Base-by-base conservation (phyloP, 2,329 filamentous ascomycete genomes). In the Diaporthe sp. region DNA sequence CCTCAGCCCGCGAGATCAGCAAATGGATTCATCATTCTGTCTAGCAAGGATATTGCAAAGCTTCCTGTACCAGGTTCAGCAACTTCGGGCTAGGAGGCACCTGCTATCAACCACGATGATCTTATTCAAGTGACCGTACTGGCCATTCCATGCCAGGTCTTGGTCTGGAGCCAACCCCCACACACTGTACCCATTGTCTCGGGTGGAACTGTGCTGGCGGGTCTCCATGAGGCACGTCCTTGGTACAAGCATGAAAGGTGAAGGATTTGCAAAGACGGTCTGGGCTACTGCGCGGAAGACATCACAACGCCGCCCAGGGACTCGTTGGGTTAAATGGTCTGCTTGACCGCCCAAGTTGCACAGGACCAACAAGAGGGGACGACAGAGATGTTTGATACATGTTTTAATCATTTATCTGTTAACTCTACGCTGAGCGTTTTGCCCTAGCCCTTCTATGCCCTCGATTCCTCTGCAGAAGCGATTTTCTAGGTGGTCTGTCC, bases 391-490 rank as follows among this genome's bases (percentile, higher is more conserved):
- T 27, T 51, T 51, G 63, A 37, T 53, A 66, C 44, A 66, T 51
- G 8, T 27, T 66, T 51, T 66, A 15, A 35, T 66, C 63, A 66
- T 66, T 66, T 51, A 51, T 66, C 44, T 37, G 44, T 37, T 51
- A 51, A 27, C 0, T 51, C 37, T 51, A 66, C n/a, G 63, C 63
- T 51, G 47, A 22, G 63, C 63, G 63, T 51, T 50, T 19, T 66
- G 44, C 63, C 44, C 61, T 66, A 66, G 30, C 42, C 42, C 13
- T 66, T 47, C 61, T 66, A 66, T 66, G 44, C 63, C 63, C 63
- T 27, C 63, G 13, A 32, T 51, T 39, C 22, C 30, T 66, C 63
- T 27, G 63, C 63, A 51, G 63, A 66, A 37, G 47, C 63, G 4
- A 37, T 66, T 66, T 37, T 66, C 44, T 51, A 66, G 44, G 63